Evolutionary conservation across 306 rosid genomes (phyloP).

Genomic region (Fragaria iinumae): DNA sequence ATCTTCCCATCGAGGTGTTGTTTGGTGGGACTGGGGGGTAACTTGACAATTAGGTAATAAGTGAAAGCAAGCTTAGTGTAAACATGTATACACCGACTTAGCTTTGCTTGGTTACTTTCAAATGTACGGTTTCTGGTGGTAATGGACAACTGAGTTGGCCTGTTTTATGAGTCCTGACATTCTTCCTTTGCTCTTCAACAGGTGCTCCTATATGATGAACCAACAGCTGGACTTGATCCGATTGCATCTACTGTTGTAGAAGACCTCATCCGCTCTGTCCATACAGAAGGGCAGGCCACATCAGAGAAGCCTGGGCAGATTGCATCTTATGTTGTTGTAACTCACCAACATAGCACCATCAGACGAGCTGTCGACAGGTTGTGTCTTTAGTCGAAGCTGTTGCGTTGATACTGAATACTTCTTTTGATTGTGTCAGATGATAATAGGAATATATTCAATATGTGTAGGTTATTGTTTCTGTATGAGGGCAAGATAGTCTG

Average conservation of each 20-base stretch:
- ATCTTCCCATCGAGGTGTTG: neutral
- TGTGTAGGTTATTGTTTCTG: conserved; percentile 76
- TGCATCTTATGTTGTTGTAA: conserved; percentile 88
- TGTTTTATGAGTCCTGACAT: conserved; percentile 14
- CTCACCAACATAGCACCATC: conserved; percentile 98
- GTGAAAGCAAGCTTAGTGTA: neutral
- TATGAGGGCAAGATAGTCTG: conserved; percentile 90
- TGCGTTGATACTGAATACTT: neutral
- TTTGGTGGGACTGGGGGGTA: neutral
- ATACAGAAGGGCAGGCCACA: conserved; percentile 71
- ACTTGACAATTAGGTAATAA: neutral
- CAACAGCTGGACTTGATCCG: conserved; percentile 99
- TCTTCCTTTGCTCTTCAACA: conserved; percentile 30
- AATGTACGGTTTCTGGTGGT: neutral
- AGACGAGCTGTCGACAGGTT: conserved; percentile 94
- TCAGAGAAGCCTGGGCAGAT: conserved; percentile 74
- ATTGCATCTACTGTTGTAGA: conserved; percentile 99
- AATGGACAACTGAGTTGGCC: neutral
- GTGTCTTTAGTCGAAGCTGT: conserved; percentile 12
- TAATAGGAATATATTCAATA: conserved; percentile 18
- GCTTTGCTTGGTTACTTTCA: neutral
- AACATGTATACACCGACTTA: neutral
- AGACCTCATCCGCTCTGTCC: conserved; percentile 94
- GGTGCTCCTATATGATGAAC: conserved; percentile 96
- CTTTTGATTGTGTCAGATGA: conserved; percentile 1